Percentiles rank a stretch among this genome's conserved stretches.
Conservation (phyloP, 768 basidiomycete species). For the Xerocomellus intermedius region DNA sequence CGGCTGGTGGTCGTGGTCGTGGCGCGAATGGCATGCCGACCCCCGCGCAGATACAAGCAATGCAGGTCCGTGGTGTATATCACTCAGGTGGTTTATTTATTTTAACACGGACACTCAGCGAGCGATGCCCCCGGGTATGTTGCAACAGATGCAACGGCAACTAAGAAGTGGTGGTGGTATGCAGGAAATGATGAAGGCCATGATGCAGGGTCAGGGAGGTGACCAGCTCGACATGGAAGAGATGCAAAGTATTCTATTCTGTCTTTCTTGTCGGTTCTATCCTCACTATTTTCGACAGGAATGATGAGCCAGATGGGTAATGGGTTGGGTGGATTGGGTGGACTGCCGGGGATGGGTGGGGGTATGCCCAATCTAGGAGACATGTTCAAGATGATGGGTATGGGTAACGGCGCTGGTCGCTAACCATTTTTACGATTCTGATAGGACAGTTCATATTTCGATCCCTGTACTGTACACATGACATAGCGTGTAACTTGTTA, state of each 20-base stretch:
- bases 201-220: constrained; percentile 94
- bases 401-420: constrained; percentile 51
- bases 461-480: constrained; percentile 18
- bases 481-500: constrained; percentile 11
- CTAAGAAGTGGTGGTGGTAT: constrained; percentile 81
- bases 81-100: background rate
- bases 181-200: constrained; percentile 97
- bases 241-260: constrained; percentile 70
- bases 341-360: constrained; percentile 51
- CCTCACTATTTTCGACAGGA: constrained; percentile 41
- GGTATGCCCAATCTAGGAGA: constrained; percentile 71
- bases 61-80: constrained; percentile 62
- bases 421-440: constrained; percentile 14
- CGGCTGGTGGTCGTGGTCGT: constrained; percentile 81
- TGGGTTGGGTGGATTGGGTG: constrained; percentile 50
- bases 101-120: constrained; percentile 47
- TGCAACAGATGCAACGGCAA: constrained; percentile 89
- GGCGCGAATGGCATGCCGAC: constrained; percentile 89
- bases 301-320: constrained; percentile 90
- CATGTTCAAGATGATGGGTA: constrained; percentile 88
- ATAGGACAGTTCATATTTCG: constrained; percentile 7
- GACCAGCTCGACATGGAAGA: constrained; percentile 92
- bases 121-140: constrained; percentile 91
- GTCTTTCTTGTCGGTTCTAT: background rate
- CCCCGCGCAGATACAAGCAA: constrained; percentile 89